Base-by-base conservation (phyloP, 257 asterid species). In the Solanum appendiculatum region DNA sequence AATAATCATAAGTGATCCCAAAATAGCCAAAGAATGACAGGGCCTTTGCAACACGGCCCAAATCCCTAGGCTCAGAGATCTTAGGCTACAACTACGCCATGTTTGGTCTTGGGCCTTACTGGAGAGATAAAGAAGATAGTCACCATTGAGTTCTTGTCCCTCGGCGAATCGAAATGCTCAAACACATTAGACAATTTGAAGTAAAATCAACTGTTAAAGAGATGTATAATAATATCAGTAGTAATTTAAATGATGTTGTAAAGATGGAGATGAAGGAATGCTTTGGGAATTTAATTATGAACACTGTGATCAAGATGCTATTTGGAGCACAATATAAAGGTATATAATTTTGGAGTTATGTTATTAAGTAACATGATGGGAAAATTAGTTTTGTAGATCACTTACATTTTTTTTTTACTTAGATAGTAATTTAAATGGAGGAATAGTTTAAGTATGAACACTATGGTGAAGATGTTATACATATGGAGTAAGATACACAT, bases 51-150 rank as follows among this genome's bases (percentile, higher is more conserved):
- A 36, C 84, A 0, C 78, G 93, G 14, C 91, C 93, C 3, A 84
- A 88, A n/a, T 66, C 27, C 5, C 11, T 88, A 4, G 87, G 84
- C 1, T 63, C 88, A 21, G 48, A 88, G 2, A 48, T 64, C 27
- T 21, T 91, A 64, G 83, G 90, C 21, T 89, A 88, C 70, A 68
- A 90, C 44, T 33, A 56, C 5, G 89, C 89, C 82, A 88, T 86
- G 85, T 86, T 91, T 72, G 88, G 86, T 0, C 23, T 89, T 72
- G 23, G 89, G n/a, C 92, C 90, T 12, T 78, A 91, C 33, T 89
- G 91, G 91, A 87, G 91, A 3, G 90, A 88, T 37, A 15, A 89
- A 91, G 15, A 91, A 91, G 36, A 36, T 87, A 6, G 20, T 39
- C 9, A 39, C 89, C 20, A 3, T 27, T 1, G 88, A 88, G 31